Conservation (phyloP, 2,329 filamentous ascomycete genomes). For the Botryosphaeria agaves region DNA sequence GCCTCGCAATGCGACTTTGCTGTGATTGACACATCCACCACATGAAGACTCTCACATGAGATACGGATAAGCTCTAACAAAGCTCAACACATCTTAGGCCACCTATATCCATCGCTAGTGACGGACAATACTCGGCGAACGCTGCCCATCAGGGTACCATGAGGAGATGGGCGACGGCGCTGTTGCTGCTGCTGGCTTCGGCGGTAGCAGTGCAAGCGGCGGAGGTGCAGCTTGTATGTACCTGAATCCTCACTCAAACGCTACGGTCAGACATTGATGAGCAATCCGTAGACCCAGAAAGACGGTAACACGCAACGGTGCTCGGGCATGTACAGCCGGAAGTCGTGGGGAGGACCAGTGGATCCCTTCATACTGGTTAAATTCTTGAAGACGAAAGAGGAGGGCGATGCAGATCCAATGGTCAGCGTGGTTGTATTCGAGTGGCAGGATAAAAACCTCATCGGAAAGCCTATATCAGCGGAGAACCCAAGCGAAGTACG, state of each 20-base stretch:
- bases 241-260: background rate
- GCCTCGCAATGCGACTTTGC: too few species aligned
- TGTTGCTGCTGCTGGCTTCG: background rate
- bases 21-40: too few species aligned
- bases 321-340: slow-evolving; percentile 83
- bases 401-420: slow-evolving; percentile 49
- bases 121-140: too few species aligned
- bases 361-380: slow-evolving; percentile 82
- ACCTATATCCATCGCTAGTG: too few species aligned
- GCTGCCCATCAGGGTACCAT: too few species aligned
- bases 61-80: too few species aligned
- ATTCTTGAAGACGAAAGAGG: slow-evolving; percentile 45
- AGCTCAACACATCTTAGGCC: too few species aligned
- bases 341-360: slow-evolving; percentile 70
- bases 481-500: slow-evolving; percentile 16
- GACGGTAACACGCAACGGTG: slow-evolving; percentile 69
- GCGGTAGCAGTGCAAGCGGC: background rate
- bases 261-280: background rate
- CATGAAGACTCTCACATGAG: too few species aligned
- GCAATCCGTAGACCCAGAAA: slow-evolving; percentile 30
- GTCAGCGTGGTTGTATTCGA: slow-evolving; percentile 86
- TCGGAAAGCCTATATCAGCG: slow-evolving; percentile 44
- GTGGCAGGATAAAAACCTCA: slow-evolving; percentile 68
- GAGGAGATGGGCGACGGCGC: background rate
- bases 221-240: slow-evolving; percentile 2